phyloP scores from a whole-genome alignment of 495 filamentous ascomycete species.

The Terfezia boudieri region DNA sequence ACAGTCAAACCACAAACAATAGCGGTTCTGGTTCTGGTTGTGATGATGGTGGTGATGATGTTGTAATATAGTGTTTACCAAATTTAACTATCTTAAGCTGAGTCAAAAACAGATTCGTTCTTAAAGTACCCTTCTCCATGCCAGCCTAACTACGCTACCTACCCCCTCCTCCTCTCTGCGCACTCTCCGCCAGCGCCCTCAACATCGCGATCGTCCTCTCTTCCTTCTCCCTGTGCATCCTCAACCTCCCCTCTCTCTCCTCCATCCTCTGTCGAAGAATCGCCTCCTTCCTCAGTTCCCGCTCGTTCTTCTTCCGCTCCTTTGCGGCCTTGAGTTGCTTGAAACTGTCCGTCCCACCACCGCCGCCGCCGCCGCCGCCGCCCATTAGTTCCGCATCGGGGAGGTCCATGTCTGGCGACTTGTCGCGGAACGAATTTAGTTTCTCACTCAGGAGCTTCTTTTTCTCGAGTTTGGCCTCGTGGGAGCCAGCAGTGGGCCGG shows the following conservation, averaged over 20 bases:
- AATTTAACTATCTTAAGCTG: no score
- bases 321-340: conserved; percentile 30
- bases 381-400: conserved; percentile 31
- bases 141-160: background rate
- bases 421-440: conserved; percentile 37
- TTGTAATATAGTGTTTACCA: no score
- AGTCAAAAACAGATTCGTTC: no score
- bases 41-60: no score
- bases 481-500: conserved; percentile 63
- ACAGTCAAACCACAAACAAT: no score
- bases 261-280: conserved; percentile 32
- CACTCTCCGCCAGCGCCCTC: conserved; percentile 31
- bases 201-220: conserved; percentile 45
- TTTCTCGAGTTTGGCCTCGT: conserved; percentile 75
- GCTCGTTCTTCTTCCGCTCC: conserved; percentile 39
- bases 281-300: conserved; percentile 44
- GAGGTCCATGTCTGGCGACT: conserved; percentile 34
- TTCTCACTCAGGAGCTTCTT: conserved; percentile 33
- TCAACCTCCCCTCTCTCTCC: conserved; percentile 41
- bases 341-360: conserved; percentile 32
- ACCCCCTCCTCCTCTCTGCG: background rate
- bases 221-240: conserved; percentile 34
- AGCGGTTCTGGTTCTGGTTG: no score
- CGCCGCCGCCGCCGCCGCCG: conserved; percentile 36
- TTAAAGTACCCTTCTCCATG: no score